A percentile compares a stretch with the other conserved stretches of the same genome.
These are phyloP conservation scores for Colletotrichum noveboracense DNA, from an alignment of 2,329 filamentous ascomycete genomes.

Conservation along the genomic window DNA sequence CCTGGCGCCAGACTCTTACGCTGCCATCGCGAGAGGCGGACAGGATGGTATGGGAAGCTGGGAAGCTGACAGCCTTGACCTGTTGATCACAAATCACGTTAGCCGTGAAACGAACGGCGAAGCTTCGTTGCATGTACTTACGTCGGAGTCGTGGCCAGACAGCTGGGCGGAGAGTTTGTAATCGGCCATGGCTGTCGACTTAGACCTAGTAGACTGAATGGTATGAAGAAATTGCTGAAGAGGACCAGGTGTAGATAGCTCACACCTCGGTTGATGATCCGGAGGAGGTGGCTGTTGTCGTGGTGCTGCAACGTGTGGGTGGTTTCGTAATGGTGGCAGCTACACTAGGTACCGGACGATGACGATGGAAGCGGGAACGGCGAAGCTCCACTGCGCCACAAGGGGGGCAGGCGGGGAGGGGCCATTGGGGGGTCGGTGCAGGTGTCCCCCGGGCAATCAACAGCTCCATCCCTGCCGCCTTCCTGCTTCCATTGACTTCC, in stretches of 20 bases:
- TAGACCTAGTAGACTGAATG: too few species aligned
- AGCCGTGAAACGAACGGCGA: neutral
- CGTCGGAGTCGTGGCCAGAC: slow-evolving; percentile 90
- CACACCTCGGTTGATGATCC: neutral
- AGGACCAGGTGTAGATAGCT: neutral
- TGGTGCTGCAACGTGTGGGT: neutral
- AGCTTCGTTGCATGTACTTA: slow-evolving; percentile 48
- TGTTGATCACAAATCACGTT: slow-evolving; percentile 40
- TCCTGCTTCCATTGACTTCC: slow-evolving; percentile 13
- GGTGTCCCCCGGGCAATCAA: slow-evolving; percentile 7
- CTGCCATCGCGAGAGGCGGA: slow-evolving; percentile 93
- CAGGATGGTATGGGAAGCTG: slow-evolving; percentile 72
- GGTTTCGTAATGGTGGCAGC: neutral
- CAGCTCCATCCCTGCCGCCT: slow-evolving; percentile 15
- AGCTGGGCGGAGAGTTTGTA: slow-evolving; percentile 95
- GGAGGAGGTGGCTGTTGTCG: neutral
- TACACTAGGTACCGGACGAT: neutral
- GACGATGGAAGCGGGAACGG: slow-evolving; percentile 15
- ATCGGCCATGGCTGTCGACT: slow-evolving; percentile 64
- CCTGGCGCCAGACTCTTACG: slow-evolving; percentile 83
- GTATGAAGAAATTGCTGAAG: neutral
- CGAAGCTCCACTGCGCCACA: slow-evolving; percentile 19
- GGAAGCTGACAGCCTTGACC: slow-evolving; percentile 88
- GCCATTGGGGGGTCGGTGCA: neutral
- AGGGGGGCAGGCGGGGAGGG: neutral